phyloP scores from a whole-genome alignment of 257 asterid genomes.

The Penstemon barbatus region DNA sequence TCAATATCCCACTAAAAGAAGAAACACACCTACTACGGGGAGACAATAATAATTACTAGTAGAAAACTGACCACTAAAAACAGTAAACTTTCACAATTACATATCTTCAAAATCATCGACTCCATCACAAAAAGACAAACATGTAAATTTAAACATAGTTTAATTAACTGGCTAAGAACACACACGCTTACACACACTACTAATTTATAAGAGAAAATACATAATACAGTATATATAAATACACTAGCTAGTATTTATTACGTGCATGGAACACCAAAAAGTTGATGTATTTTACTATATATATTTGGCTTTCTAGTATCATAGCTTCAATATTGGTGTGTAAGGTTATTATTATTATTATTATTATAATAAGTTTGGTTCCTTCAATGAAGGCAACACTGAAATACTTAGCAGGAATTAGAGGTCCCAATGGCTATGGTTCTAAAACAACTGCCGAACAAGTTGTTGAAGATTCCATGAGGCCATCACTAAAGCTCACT shows the following conservation, averaged over 20 bases:
- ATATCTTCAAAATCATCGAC: conserved; percentile 31
- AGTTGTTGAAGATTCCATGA: conserved; percentile 45
- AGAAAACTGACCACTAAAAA: conserved; percentile 30
- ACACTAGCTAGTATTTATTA: not conserved
- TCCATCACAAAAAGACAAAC: conserved; percentile 24
- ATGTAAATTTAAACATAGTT: too few relatives aligned
- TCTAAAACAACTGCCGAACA: conserved; percentile 75
- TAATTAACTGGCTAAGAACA: too few relatives aligned
- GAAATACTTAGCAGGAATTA: conserved; percentile 74
- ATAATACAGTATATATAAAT: too few relatives aligned
- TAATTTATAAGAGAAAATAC: too few relatives aligned
- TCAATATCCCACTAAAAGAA: conserved; percentile 51
- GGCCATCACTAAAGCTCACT: conserved; percentile 44
- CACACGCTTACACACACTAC: too few relatives aligned
- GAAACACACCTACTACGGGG: conserved; percentile 44
- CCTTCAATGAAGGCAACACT: conserved; percentile 61
- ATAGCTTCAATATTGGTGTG: conserved; percentile 39
- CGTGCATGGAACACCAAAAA: conserved; percentile 53
- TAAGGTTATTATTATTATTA: conserved; percentile 29
- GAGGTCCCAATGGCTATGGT: conserved; percentile 85
- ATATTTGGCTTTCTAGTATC: conserved; percentile 47
- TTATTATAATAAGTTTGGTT: conserved; percentile 20
- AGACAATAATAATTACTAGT: conserved; percentile 69
- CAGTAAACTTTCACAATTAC: conserved; percentile 52
- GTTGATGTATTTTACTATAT: conserved; percentile 46